phyloP scores from a whole-genome alignment of 768 basidiomycete genomes.

The Hydnum rufescens region DNA sequence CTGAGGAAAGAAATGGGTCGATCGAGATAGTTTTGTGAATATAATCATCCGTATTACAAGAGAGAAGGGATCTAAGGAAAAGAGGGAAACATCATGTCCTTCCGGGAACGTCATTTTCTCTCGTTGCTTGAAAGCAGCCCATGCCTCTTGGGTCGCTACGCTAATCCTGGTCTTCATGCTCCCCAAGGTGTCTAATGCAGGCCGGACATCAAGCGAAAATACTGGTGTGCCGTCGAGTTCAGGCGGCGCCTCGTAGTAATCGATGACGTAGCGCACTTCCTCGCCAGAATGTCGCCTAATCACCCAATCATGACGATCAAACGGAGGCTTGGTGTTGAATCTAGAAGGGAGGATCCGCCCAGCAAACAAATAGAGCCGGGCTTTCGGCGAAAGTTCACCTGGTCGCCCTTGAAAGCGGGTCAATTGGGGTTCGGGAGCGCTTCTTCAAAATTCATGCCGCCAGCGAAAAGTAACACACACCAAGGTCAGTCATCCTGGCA shows the following conservation, averaged over 20 bases:
- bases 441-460: not conserved
- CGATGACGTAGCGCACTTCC: slow-evolving; percentile 89
- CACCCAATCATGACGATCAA: slow-evolving; percentile 97
- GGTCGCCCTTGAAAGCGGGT: slow-evolving; percentile 78
- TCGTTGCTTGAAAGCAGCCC: slow-evolving; percentile 19
- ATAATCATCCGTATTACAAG: no score
- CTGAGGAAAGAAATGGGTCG: no score
- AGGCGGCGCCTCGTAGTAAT: slow-evolving; percentile 90
- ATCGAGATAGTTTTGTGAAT: no score
- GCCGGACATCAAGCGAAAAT: slow-evolving; percentile 87
- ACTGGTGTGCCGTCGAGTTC: slow-evolving; percentile 84
- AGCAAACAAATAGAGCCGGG: slow-evolving; percentile 65
- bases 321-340: slow-evolving; percentile 83
- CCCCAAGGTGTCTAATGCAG: slow-evolving; percentile 70
- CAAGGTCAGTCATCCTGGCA: not conserved
- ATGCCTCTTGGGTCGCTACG: slow-evolving; percentile 48
- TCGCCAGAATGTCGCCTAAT: slow-evolving; percentile 62
- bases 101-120: not conserved
- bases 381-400: slow-evolving; percentile 88
- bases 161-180: slow-evolving; percentile 56
- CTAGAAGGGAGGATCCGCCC: slow-evolving; percentile 76
- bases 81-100: no score
- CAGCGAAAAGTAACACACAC: not conserved
- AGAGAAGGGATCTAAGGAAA: no score
- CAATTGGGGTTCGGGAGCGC: slow-evolving; percentile 26